These are phyloP conservation scores for Talaromyces proteolyticus DNA, from an alignment of 495 filamentous ascomycete species.

Conservation along the genomic window DNA sequence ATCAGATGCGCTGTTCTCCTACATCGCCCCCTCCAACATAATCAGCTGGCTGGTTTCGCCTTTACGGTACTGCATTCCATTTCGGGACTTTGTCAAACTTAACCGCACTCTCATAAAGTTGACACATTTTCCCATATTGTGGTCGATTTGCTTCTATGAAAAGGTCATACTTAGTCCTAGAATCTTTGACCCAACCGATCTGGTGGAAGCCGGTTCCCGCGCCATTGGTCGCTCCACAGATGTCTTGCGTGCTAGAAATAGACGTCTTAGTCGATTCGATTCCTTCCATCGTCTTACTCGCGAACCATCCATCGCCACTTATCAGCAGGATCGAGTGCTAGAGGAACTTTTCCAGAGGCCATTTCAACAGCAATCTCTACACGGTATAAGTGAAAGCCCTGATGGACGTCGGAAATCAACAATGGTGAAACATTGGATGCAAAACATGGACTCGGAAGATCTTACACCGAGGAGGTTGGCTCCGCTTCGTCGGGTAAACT, in stretches of 20 bases:
- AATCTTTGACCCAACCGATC: constrained; percentile 71
- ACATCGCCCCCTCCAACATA: constrained; percentile 83
- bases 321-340: constrained; percentile 83
- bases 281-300: constrained; percentile 69
- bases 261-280: constrained; percentile 46
- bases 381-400: constrained; percentile 42
- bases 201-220: constrained; percentile 46
- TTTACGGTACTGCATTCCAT: constrained; percentile 68
- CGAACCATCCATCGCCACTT: constrained; percentile 77
- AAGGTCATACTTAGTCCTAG: constrained; percentile 61
- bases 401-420: constrained; percentile 63
- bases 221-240: constrained; percentile 21
- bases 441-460: constrained; percentile 55
- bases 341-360: constrained; percentile 82
- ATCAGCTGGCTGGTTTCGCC: constrained; percentile 83
- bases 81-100: constrained; percentile 69
- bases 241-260: constrained; percentile 17
- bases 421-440: constrained; percentile 84
- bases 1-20: constrained; percentile 87
- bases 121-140: constrained; percentile 82
- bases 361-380: constrained; percentile 37
- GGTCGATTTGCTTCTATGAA: constrained; percentile 83
- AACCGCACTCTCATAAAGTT: constrained; percentile 85
- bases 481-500: constrained; percentile 25
- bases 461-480: constrained; percentile 23